Percentiles rank a stretch among this genome's conserved stretches.
These are phyloP conservation scores for Dorcoceras hygrometricum DNA, from an alignment of 257 asterid genomes.

Conservation along the genomic window DNA sequence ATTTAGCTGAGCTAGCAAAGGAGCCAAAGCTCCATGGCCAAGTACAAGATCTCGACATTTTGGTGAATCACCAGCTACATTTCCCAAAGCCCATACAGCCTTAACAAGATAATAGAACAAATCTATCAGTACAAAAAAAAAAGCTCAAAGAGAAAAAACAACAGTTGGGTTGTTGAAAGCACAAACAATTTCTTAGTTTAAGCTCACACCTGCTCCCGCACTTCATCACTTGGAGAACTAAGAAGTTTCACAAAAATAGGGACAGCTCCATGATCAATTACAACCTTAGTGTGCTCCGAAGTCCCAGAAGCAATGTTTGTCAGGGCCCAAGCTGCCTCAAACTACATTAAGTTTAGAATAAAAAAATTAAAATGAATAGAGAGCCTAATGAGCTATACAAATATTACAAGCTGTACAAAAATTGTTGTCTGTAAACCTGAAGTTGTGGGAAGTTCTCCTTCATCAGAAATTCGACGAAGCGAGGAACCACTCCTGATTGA, in stretches of 20 bases:
- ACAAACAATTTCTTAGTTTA: neutral
- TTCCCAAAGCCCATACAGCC: conserved; percentile 20
- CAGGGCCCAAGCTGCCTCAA: conserved; percentile 30
- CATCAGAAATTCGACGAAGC: conserved; percentile 18
- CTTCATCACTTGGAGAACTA: conserved; percentile 24
- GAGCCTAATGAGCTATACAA: neutral
- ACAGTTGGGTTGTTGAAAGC: neutral
- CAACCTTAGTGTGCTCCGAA: conserved; percentile 25
- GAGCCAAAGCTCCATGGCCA: conserved; percentile 15
- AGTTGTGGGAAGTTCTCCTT: conserved; percentile 21
- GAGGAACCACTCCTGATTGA: conserved; percentile 23
- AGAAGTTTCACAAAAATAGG: conserved; percentile 31
- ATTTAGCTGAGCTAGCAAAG: conserved; percentile 13
- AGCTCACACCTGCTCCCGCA: conserved; percentile 24
- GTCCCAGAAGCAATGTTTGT: conserved; percentile 29
- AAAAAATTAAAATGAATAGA: neutral
- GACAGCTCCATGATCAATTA: conserved; percentile 27
- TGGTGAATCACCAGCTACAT: conserved; percentile 18
- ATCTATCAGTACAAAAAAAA: neutral
- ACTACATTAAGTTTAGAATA: conserved; percentile 1
- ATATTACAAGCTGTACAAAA: no score
- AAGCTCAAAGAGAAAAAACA: neutral
- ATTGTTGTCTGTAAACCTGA: conserved; percentile 5
- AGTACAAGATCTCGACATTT: conserved; percentile 13
- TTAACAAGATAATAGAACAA: neutral